Base-by-base conservation (phyloP, 192 early-diverging fungal species). In the Dissophora ornata region DNA sequence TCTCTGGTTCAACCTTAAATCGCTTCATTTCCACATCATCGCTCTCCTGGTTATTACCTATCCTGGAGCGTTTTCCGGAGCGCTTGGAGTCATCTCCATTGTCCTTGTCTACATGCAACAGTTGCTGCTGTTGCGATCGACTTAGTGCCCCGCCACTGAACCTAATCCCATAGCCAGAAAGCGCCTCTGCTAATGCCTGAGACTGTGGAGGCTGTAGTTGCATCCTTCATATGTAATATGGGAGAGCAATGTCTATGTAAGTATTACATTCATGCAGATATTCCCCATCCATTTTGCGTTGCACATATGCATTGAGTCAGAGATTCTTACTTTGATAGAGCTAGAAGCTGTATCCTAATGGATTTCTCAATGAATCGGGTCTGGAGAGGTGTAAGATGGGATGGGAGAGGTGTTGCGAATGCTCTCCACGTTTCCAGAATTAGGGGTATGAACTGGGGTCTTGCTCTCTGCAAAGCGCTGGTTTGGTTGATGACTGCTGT, bases 91-190 rank as follows among this genome's bases (percentile, higher is more conserved):
- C 73, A 11, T 77, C 73, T 3, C 68, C 68, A 56, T 57, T 62
- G 12, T 71, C 69, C 16, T 40, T 62, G 24, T 77, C 73, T 1
- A 25, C 29, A 11, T 77, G 58, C 13, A 77, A 49, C 13, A 77
- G 65, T n/a, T 77, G 73, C 18, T 77, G 73, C 10, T 77, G 73
- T 29, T 77, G 73, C 30, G 50, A 62, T 1, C 73, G 73, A 51
- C 63, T 50, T 10, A 77, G 44, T 13, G 58, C 29, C 4, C 44
- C 46, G 32, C 73, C 73, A 19, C 29, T 67, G 34, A 42, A 67
- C 34, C 45, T 67, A 58, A 77, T 62, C 2, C 73, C 73, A 28
- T 67, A 77, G 6, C 26, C 38, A 8, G 65, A 46, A 12, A 77
- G 42, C 13, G 63, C 58, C 11, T 67, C 73, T 11, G 59, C 47